Base-by-base conservation (phyloP, 2,329 filamentous ascomycete genomes). In the Colletotrichum zoysiae region DNA sequence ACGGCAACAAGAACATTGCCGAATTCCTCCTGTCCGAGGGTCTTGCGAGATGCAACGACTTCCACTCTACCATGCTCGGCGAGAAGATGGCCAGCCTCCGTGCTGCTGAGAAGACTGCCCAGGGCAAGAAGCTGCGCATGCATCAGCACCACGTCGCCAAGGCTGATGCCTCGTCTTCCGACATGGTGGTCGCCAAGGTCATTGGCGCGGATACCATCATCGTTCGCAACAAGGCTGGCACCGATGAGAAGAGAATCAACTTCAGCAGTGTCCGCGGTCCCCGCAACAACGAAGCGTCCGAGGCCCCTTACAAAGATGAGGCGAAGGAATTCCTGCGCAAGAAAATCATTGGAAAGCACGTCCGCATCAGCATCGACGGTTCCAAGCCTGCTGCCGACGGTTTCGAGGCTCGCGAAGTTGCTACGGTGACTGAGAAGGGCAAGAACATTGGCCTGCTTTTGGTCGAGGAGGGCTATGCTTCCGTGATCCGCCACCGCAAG, bases 311-410 rank as follows among this genome's bases (percentile, higher is more conserved):
- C 86, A 89, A 91, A 76, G 93, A 96, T 16, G 95, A 98, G 79
- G 95, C 96, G 42, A 99, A 99, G 86, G 96, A 99, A 80, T 98
- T 95, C 79, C 82, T 98, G 74, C 91, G 96, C 67, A 97, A 97
- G 87, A 94, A 92, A 81, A 82, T 98, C 42, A 99, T 99, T 78
- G 96, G 95, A 73, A 99, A 99, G 86, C 94, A 97, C 76, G 94
- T 98, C 75, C 93, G 92, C 81, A 90, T 98, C 68, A 92, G 89
- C 65, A 90, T 97, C 71, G 95, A 99, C 79, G 96, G 96, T 69
- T 94, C 94, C 81, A 95, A 96, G 83, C 92, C 95, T 55, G 95
- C 94, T 2, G 92, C 88, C 2, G 95, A 97, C 74, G 95, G 93
- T 12, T 99, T 95, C 76, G 95, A 98, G 78, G 95, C 96, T 78